phyloP scores from a whole-genome alignment of 2,329 filamentous ascomycete genomes.

The Talaromyces sp. region DNA sequence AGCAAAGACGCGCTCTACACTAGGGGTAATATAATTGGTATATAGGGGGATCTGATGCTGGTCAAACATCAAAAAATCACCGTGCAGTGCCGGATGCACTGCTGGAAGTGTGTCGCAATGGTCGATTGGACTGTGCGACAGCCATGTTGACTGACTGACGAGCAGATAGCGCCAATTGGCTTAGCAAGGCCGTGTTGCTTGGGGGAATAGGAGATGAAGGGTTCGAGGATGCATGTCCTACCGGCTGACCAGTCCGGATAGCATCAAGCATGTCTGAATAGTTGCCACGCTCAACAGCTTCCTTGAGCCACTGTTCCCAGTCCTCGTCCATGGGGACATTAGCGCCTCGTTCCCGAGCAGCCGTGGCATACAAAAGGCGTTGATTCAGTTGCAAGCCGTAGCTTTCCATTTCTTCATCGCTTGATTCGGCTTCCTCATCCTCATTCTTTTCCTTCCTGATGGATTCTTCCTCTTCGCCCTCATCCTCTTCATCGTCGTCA shows the following conservation, averaged over 20 bases:
- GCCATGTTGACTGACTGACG: slow-evolving; percentile 1
- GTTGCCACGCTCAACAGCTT: slow-evolving; percentile 47
- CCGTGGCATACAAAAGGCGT: slow-evolving; percentile 47
- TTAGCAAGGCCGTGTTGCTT: slow-evolving; percentile 13
- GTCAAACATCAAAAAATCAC: not conserved
- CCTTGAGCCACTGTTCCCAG: slow-evolving; percentile 56
- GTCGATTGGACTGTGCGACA: not conserved
- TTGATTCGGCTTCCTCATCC: slow-evolving; percentile 35
- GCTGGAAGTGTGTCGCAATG: slow-evolving; percentile 1
- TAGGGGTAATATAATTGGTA: not conserved
- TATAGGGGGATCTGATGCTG: not conserved
- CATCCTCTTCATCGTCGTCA: slow-evolving; percentile 38
- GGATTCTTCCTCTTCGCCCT: slow-evolving; percentile 20
- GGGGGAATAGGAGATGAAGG: slow-evolving; percentile 14
- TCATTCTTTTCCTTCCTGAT: slow-evolving; percentile 37
- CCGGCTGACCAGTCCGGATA: slow-evolving; percentile 30
- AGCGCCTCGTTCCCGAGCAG: slow-evolving; percentile 45
- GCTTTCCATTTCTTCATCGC: slow-evolving; percentile 44
- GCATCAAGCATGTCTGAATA: slow-evolving; percentile 36
- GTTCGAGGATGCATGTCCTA: slow-evolving; percentile 24
- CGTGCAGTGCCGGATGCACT: slow-evolving; percentile 6
- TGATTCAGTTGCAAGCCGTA: slow-evolving; percentile 48
- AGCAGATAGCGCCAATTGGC: slow-evolving; percentile 5
- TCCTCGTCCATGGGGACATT: slow-evolving; percentile 40
- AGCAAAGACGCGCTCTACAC: not conserved